A percentile compares a stretch with the other conserved stretches of the same genome.
phyloP scores from a whole-genome alignment of 805 yeast genomes.

The Wickerhamiella australiensis region DNA sequence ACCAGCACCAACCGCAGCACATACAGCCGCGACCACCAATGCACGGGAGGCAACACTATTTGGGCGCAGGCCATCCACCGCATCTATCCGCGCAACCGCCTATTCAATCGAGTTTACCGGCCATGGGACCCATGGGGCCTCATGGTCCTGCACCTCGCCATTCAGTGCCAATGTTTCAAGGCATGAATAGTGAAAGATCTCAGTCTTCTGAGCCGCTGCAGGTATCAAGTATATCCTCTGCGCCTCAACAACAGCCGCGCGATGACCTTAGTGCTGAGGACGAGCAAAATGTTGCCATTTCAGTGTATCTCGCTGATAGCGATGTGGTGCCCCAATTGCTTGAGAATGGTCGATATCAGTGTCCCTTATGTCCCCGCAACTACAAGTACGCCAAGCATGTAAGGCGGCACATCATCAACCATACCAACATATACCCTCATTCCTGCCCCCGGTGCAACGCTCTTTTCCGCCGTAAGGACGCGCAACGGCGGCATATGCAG shows the following conservation, averaged over 20 bases:
- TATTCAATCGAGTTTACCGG: background rate
- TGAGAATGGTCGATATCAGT: slow-evolving; percentile 16
- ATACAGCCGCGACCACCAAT: no score
- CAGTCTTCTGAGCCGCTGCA: background rate
- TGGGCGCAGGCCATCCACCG: background rate
- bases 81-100: background rate
- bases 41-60: background rate
- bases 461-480: slow-evolving; percentile 17
- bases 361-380: slow-evolving; percentile 17
- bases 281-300: slow-evolving; percentile 12
- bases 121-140: background rate
- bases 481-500: slow-evolving; percentile 16
- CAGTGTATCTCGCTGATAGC: slow-evolving; percentile 4
- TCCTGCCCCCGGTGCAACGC: slow-evolving; percentile 15
- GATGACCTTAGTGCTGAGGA: slow-evolving; percentile 1
- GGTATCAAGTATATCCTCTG: background rate
- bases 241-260: background rate
- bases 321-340: slow-evolving; percentile 12
- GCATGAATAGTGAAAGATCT: background rate
- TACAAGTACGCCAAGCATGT: slow-evolving; percentile 21
- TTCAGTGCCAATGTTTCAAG: background rate
- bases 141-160: background rate
- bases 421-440: slow-evolving; percentile 14
- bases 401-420: slow-evolving; percentile 18
- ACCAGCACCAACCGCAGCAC: background rate